These are phyloP conservation scores for Antrodiella citrinella DNA, from an alignment of 768 basidiomycete species.

Conservation along the genomic window DNA sequence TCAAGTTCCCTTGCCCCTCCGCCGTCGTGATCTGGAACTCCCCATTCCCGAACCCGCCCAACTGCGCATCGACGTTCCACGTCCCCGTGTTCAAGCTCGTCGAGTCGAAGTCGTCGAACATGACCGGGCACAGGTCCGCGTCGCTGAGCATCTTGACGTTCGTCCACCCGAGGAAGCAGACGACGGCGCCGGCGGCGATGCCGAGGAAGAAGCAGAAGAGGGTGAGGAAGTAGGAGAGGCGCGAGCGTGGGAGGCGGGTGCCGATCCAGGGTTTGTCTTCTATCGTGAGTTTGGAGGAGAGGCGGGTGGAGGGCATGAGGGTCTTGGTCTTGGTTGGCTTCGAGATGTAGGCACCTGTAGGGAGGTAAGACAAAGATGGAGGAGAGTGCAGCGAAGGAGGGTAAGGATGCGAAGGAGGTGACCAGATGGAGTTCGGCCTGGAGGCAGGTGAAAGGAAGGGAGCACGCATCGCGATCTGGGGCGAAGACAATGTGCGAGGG, in stretches of 20 bases:
- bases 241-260: constrained; percentile 33
- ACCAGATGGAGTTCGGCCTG: constrained; percentile 56
- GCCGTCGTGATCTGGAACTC: constrained; percentile 51
- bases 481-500: constrained; percentile 32
- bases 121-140: constrained; percentile 33
- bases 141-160: constrained; percentile 29
- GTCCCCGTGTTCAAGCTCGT: constrained; percentile 31
- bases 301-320: constrained; percentile 24
- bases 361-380: constrained; percentile 7
- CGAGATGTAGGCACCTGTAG: constrained; percentile 4
- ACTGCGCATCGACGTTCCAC: constrained; percentile 43
- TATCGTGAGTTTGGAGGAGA: constrained; percentile 35
- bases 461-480: constrained; percentile 47
- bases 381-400: constrained; percentile 15
- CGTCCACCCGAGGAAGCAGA: constrained; percentile 39
- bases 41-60: constrained; percentile 51
- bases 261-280: constrained; percentile 43
- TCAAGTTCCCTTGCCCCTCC: constrained; percentile 29
- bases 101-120: constrained; percentile 40
- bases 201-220: constrained; percentile 35
- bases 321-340: constrained; percentile 20
- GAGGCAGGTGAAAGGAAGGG: constrained; percentile 68
- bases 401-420: constrained; percentile 40
- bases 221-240: constrained; percentile 43
- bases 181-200: constrained; percentile 28